Evolutionary conservation across 2,329 filamentous ascomycete genomes (phyloP), one percentile per base, ranked within the genome.

Genomic region (Fusarium dimerum): DNA sequence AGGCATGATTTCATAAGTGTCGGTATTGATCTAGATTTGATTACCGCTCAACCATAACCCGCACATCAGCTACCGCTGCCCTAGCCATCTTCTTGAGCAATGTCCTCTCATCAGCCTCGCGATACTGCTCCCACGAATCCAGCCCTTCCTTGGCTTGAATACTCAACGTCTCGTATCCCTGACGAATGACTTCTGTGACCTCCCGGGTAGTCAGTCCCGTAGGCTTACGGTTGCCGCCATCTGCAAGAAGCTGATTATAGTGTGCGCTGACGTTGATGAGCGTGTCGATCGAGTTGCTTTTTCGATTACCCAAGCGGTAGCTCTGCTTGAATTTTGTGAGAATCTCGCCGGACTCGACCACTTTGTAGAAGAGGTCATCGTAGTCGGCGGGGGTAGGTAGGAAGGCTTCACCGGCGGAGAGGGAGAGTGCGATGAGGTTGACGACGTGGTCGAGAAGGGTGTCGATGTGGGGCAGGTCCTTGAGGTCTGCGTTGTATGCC

Each of bases 361-460:
- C 83, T 74, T 99, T 99, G 82, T 99, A 99, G 75, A 99, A 97
- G 0, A 99, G 79, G 66, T 99, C 94, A 65, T 99, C 94, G 71
- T 97, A 97, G 2, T 90, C 87, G 16, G 89, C 83, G 1, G 92
- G 87, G 30, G 89, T 90, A 0, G 93, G 94, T 8, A 99, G 80
- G 72, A 99, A 97, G 3, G 89, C 86, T 69, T 97, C 94, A 7
- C 94, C 94, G 2, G 86, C 84, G 2, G 90, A 94, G 8, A 99
- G 79, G 2, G 90, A 89, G 39, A 97, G 81, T 1, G 90, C 90
- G 39, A 97, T 78, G 6, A 97, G 77, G 66, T 94, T 92, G 47
- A 94, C 87, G 2, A 96, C 82, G 34, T 87, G 82, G 62, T 89
- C 86, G 15, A 95, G 83, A 26, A 97, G 80, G 11, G 82, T 83